Conservation (phyloP, 2,329 filamentous ascomycete genomes). For the Chalaropsis thielavioides region DNA sequence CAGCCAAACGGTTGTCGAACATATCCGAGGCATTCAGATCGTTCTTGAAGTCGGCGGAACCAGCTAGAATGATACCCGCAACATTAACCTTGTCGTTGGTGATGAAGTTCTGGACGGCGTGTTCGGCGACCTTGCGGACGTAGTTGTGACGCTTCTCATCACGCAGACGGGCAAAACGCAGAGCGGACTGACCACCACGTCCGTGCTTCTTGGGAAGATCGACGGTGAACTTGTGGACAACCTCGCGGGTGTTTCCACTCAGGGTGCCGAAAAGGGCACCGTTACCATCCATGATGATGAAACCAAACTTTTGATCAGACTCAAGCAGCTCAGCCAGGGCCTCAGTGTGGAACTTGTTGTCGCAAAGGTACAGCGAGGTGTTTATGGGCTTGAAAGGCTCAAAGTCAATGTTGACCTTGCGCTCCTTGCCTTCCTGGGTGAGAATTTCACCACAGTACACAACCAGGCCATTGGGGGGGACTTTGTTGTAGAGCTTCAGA, state of each 20-base stretch:
- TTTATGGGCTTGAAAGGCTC: conserved; percentile 99
- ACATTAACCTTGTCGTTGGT: conserved; percentile 98
- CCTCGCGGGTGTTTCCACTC: conserved; percentile 90
- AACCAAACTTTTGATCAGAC: conserved; percentile 97
- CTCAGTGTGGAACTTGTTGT: conserved; percentile 99
- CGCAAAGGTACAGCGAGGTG: conserved; percentile 95
- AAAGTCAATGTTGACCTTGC: conserved; percentile 99
- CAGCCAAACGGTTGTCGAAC: conserved; percentile 80
- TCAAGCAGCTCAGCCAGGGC: conserved; percentile 92
- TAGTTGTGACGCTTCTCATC: conserved; percentile 99
- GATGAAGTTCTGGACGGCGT: conserved; percentile 98
- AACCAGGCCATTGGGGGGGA: conserved; percentile 91
- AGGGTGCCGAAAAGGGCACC: conserved; percentile 93
- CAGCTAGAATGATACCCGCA: conserved; percentile 83
- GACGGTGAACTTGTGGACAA: conserved; percentile 96
- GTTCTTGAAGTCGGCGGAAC: conserved; percentile 99
- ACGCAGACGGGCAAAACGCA: conserved; percentile 98
- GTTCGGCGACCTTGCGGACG: conserved; percentile 92
- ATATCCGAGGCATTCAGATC: conserved; percentile 94
- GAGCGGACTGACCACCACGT: conserved; percentile 97
- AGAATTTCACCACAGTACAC: conserved; percentile 99
- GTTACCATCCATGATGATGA: conserved; percentile 99
- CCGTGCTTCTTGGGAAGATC: conserved; percentile 99
- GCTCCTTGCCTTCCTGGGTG: conserved; percentile 94
- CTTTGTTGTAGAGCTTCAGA: conserved; percentile 97